Base-by-base conservation (phyloP, 1,284 basidiomycete species). In the Naganishia sp. region DNA sequence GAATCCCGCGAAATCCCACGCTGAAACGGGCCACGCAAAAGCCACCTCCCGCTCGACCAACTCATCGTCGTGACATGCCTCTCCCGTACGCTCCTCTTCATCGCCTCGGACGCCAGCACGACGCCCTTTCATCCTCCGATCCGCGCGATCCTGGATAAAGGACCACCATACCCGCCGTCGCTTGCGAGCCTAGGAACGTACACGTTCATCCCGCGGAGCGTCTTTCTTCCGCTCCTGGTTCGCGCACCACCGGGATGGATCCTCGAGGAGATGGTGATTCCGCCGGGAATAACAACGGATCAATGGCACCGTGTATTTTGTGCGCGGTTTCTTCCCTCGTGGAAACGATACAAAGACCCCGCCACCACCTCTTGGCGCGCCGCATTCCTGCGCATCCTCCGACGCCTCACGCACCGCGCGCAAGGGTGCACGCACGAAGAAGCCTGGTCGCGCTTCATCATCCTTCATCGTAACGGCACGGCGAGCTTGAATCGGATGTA, bases 391-490 rank as follows among this genome's bases (percentile, higher is more conserved):
- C 70, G 74, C 70, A 58, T 73, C 21, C 67, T 79, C 0, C 70
- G 73, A 1, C 64, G 72, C 3, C 51, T 79, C 23, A 75, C 76
- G 25, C 77, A 79, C 67, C 72, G 77, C 0, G 46, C 68, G 23
- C 57, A 70, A 6, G 76, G 76, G 0, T 79, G 77, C 52, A 72
- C 75, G 1, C 77, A 78, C 56, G 74, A 77, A 45, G 77, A 79
- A 64, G 69, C 72, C 1, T 78, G 75, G 76, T 78, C 77, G 7
- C 72, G 75, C n/a, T 79, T 77, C 62, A 60, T 79, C 15, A 76
- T 76, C 1, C 60, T 79, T 2, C 72, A 77, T 52, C 71, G 76
- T 1, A 77, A 78, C 66, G 76, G 77, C 1, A 72, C 73, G 3
- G 75, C 71, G 0, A 71, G 71, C 35, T 69, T 79, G 41, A 78